Conservation (phyloP, 345 rosid genomes). For the Anastatica hierochuntica region DNA sequence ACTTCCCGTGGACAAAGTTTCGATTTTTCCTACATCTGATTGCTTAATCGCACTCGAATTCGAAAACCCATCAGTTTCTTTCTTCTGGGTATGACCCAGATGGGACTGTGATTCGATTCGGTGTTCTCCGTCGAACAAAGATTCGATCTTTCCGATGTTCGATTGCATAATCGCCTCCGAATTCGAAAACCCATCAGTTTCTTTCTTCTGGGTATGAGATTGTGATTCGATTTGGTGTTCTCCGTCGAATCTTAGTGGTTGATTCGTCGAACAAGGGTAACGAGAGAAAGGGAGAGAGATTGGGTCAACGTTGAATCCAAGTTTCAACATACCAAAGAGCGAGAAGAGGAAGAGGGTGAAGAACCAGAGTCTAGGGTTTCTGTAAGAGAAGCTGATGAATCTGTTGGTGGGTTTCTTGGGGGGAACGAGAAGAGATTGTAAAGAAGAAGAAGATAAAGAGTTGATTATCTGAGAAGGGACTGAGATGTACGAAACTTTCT, state of each 20-base stretch:
- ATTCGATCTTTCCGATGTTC: conserved; percentile 18
- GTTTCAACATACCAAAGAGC: conserved; percentile 55
- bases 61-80: background rate
- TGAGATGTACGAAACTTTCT: conserved; percentile 49
- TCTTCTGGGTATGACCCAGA: conserved; percentile 10
- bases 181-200: conserved; percentile 8
- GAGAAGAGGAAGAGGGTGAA: conserved; percentile 51
- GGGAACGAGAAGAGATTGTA: conserved; percentile 63
- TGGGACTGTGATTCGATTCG: conserved; percentile 16
- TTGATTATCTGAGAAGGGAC: conserved; percentile 68
- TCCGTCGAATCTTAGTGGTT: no score
- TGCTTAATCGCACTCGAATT: no score
- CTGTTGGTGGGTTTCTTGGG: conserved; percentile 37
- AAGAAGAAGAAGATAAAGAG: conserved; percentile 61
- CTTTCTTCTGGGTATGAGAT: conserved; percentile 10
- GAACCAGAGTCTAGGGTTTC: conserved; percentile 52
- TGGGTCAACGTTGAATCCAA: conserved; percentile 47
- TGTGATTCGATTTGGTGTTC: background rate
- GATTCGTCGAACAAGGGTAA: conserved; percentile 40
- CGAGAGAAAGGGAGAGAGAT: conserved; percentile 36
- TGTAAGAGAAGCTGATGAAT: conserved; percentile 29
- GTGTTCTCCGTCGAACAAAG: conserved; percentile 17
- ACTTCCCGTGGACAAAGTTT: conserved; percentile 18
- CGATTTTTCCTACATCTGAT: conserved; percentile 22
- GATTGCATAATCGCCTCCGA: no score